phyloP scores from a whole-genome alignment of 306 rosid genomes.

The Citrullus colocynthis region DNA sequence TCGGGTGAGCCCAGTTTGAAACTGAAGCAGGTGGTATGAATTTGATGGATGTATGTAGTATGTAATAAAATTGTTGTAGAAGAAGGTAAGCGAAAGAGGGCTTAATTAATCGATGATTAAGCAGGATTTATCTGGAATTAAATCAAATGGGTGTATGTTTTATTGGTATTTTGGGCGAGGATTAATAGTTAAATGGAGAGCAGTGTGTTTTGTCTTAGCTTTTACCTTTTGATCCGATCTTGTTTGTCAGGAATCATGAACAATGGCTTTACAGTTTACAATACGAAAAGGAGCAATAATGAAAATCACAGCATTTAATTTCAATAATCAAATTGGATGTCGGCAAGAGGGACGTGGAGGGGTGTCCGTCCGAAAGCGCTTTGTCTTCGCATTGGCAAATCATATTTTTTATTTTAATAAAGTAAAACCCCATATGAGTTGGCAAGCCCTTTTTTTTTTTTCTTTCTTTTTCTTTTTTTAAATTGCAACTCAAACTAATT shows the following conservation, averaged over 20 bases:
- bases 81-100: background rate
- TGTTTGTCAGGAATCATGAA: background rate
- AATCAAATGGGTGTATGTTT: too few relatives aligned
- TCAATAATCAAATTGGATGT: background rate
- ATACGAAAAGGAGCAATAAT: background rate
- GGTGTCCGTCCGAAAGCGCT: background rate
- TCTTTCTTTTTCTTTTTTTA: too few relatives aligned
- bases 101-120: too few relatives aligned
- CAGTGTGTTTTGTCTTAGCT: background rate
- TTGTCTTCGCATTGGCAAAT: background rate
- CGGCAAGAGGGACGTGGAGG: background rate
- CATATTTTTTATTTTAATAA: background rate
- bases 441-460: background rate
- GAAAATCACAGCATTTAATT: background rate
- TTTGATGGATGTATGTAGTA: background rate
- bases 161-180: too few relatives aligned
- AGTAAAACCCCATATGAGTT: background rate
- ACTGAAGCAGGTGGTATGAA: too few relatives aligned
- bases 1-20: too few relatives aligned
- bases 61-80: background rate
- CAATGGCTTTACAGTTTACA: background rate
- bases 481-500: too few relatives aligned
- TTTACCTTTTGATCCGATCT: background rate
- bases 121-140: background rate
- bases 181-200: background rate